phyloP scores from a whole-genome alignment of 345 rosid genomes.

The Noccaea caerulescens region DNA sequence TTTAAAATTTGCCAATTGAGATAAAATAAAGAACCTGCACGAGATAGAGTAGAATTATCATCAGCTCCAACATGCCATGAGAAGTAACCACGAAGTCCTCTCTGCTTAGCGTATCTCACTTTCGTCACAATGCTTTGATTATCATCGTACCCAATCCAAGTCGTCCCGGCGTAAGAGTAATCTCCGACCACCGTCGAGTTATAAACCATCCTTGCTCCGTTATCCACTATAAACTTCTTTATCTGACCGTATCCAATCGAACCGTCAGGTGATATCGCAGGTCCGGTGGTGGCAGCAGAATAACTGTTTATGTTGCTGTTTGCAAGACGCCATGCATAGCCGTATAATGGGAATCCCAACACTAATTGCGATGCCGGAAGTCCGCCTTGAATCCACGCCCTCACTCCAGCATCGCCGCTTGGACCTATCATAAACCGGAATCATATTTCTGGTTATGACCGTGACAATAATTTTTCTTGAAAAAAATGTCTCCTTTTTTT shows the following conservation, averaged over 20 bases:
- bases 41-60: conserved; percentile 50
- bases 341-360: conserved; percentile 66
- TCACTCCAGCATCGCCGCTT: conserved; percentile 63
- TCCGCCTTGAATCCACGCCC: conserved; percentile 59
- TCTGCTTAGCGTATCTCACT: conserved; percentile 46
- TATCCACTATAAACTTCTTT: conserved; percentile 21
- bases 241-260: conserved; percentile 37
- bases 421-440: conserved; percentile 28
- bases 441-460: neutral
- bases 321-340: conserved; percentile 60
- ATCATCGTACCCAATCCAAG: conserved; percentile 68
- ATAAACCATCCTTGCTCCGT: conserved; percentile 45
- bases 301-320: conserved; percentile 57
- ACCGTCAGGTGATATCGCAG: conserved; percentile 45
- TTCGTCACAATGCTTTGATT: conserved; percentile 40
- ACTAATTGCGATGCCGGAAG: conserved; percentile 54
- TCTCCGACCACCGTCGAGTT: conserved; percentile 51
- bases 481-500: no score
- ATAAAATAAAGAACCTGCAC: conserved; percentile 36
- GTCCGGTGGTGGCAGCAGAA: conserved; percentile 53
- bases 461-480: no score
- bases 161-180: conserved; percentile 54
- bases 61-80: conserved; percentile 69
- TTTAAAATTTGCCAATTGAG: no score
- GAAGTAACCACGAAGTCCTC: conserved; percentile 64